Conservation (phyloP, 2,329 filamentous ascomycete species). For the Elsinoe ampelina region DNA sequence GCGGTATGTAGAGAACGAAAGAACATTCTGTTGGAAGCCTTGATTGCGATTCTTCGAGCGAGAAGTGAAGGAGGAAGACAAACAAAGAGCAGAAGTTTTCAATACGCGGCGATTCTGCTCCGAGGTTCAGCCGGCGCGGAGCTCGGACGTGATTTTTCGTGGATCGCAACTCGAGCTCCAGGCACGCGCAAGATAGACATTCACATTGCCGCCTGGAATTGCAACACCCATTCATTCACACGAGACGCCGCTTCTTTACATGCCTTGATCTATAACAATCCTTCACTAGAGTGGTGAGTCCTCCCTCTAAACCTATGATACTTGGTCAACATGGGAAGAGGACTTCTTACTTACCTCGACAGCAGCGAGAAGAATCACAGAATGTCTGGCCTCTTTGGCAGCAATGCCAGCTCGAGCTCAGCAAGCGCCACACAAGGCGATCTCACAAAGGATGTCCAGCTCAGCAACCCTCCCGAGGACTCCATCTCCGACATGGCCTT, state of each 20-base stretch:
- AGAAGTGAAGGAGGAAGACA: conserved; percentile 57
- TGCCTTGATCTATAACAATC: not conserved
- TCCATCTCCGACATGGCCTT: conserved; percentile 83
- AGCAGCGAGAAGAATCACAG: not conserved
- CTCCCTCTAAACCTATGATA: not conserved
- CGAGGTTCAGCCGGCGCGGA: conserved; percentile 9
- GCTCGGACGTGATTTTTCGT: conserved; percentile 12
- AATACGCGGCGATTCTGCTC: conserved; percentile 9
- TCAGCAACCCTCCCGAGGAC: conserved; percentile 73
- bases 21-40: conserved; percentile 86
- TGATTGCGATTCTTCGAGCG: conserved; percentile 99
- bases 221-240: not conserved
- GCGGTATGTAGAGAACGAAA: conserved; percentile 42
- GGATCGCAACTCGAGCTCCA: conserved; percentile 7
- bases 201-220: conserved; percentile 5
- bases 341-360: not conserved
- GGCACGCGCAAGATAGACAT: conserved; percentile 1
- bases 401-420: conserved; percentile 39
- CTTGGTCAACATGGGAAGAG: not conserved
- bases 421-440: conserved; percentile 73
- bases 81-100: conserved; percentile 18
- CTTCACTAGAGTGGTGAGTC: not conserved
- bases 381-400: conserved; percentile 58
- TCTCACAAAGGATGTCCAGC: conserved; percentile 75
- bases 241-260: not conserved